Conservation (phyloP, 768 basidiomycete species). For the Scleroderma citrinum region DNA sequence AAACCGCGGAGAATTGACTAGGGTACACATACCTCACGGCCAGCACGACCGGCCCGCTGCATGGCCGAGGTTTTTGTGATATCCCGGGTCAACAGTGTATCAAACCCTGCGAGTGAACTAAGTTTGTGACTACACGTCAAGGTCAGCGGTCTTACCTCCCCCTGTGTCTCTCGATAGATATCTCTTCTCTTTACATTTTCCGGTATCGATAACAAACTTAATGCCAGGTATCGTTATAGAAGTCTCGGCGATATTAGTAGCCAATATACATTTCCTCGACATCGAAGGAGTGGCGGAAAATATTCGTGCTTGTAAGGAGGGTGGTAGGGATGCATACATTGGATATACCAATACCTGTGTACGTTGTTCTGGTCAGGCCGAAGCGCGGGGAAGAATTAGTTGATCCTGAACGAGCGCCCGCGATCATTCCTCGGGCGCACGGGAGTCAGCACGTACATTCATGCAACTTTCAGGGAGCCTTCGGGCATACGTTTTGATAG, state of each 20-base stretch:
- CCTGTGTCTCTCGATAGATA: constrained; percentile 67
- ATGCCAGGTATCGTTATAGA: constrained; percentile 96
- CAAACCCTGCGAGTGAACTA: constrained; percentile 57
- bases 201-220: constrained; percentile 92
- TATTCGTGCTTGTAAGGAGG: constrained; percentile 69
- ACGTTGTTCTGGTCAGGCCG: constrained; percentile 2
- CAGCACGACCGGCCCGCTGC: constrained; percentile 94
- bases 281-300: constrained; percentile 62
- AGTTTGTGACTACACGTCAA: neutral
- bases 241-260: constrained; percentile 98
- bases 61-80: constrained; percentile 88
- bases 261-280: constrained; percentile 85
- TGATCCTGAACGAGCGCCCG: neutral
- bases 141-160: constrained; percentile 42
- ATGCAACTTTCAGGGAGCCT: constrained; percentile 56
- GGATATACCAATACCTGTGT: constrained; percentile 68
- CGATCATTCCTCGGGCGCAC: neutral
- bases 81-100: constrained; percentile 74
- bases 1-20: neutral
- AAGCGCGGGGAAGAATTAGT: neutral
- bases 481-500: constrained; percentile 62
- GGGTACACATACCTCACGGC: constrained; percentile 64
- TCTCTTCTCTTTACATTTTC: constrained; percentile 92
- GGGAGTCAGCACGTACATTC: constrained; percentile 35
- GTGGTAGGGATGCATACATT: constrained; percentile 84